Evolutionary conservation across 345 rosid genomes (phyloP), one percentile per base, ranked within the genome.

Genomic region (Brassica rapa): DNA sequence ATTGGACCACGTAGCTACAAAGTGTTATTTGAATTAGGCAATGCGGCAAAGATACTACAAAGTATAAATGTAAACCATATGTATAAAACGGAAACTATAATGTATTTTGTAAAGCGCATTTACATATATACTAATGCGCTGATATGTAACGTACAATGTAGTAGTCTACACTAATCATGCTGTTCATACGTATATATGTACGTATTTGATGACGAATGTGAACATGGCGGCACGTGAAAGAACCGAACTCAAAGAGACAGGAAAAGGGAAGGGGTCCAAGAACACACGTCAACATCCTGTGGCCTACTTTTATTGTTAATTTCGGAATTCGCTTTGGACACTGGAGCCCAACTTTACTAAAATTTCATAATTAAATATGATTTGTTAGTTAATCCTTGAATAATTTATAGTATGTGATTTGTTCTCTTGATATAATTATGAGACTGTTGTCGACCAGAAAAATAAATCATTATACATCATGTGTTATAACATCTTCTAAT

Each of bases 201-300:
- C 21, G 59, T 74, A 62, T 62, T 2, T 49, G 30, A 43, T 66
- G 68, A 66, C 73, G 67, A 23, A 66, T 68, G 82, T 70, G 82
- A 80, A 80, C 82, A 69, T 80, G 82, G 71, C 66, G 71, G 66
- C 82, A 79, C 82, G 82, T 79, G 82, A 79, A 79, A 68, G 71
- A 62, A 79, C 77, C 77, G 73, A 79, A 60, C 81, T 72, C 81
- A 39, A 41, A 57, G 68, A 65, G 46, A 71, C 71, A 51, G 64
- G 46, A 33, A 60, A 62, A 69, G 55, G 9, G 9, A 21, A 77
- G n/a, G 66, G 75, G 81, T 70, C 75, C 71, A 8, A 51, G 49
- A 55, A 72, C 77, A 72, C 82, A 72, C 77, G 77, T 79, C 77
- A 66, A 72, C 33, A 2, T 79, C 82, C 6, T 60, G 43, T 68